phyloP scores from a whole-genome alignment of 2,329 filamentous ascomycete genomes.

The Fusarium floridanum region DNA sequence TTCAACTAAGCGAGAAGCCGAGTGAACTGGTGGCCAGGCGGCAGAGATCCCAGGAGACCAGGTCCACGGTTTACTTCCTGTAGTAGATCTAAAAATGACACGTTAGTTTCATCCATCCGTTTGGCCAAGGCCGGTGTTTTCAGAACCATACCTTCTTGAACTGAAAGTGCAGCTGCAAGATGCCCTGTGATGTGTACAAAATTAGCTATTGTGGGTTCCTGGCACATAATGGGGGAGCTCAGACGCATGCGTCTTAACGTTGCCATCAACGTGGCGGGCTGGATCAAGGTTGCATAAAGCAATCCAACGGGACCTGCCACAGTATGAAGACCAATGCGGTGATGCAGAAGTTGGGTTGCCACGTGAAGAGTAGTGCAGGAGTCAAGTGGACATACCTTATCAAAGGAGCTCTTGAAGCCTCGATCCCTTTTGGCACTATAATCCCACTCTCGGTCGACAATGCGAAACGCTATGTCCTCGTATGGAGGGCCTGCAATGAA shows the following conservation, averaged over 20 bases:
- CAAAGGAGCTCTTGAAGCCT: constrained; percentile 96
- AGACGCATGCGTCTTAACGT: constrained; percentile 20
- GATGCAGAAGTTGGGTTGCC: constrained; percentile 22
- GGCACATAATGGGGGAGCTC: constrained; percentile 10
- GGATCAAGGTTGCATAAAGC: constrained; percentile 24
- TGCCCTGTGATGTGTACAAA: constrained; percentile 71
- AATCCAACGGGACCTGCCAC: constrained; percentile 21
- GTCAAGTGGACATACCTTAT: constrained; percentile 77
- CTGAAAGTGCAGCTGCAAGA: constrained; percentile 96
- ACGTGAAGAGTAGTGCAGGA: constrained; percentile 24
- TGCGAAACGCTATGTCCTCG: constrained; percentile 95
- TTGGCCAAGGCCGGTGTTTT: constrained; percentile 12
- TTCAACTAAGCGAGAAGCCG: constrained; percentile 13
- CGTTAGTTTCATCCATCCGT: constrained; percentile 39
- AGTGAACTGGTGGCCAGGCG: constrained; percentile 5
- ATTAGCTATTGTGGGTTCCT: constrained; percentile 33
- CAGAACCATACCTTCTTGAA: constrained; percentile 86
- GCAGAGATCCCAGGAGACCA: constrained; percentile 5
- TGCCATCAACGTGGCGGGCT: constrained; percentile 24
- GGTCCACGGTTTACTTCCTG: constrained; percentile 58
- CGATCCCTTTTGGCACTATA: constrained; percentile 96
- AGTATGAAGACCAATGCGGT: constrained; percentile 28
- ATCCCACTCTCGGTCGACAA: constrained; percentile 99
- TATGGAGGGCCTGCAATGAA: constrained; percentile 97
- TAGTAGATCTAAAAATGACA: constrained; percentile 64